Conservation (phyloP, 352 stramenopile species). For the Poterioochromonas sp. region DNA sequence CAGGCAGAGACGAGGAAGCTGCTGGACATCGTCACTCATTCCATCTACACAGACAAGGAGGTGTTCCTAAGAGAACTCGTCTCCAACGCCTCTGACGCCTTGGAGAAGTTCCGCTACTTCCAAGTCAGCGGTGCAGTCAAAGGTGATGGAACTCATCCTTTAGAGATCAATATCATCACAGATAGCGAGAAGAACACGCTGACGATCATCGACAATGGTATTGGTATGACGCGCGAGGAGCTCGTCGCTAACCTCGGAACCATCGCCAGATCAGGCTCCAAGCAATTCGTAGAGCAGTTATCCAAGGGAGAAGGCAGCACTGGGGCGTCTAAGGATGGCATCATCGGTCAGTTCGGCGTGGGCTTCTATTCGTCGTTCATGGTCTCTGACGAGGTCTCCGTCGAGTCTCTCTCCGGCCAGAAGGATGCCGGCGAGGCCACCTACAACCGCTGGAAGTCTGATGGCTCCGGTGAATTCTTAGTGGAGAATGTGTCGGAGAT, state of each 20-base stretch:
- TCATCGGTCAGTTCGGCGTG: conserved; percentile 99
- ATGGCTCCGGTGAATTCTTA: conserved; percentile 63
- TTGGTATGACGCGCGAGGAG: conserved; percentile 95
- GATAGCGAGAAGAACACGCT: conserved; percentile 88
- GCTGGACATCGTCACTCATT: conserved; percentile 96
- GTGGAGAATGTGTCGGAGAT: conserved; percentile 58
- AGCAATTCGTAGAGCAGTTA: conserved; percentile 73
- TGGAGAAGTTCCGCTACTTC: conserved; percentile 96
- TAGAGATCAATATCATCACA: conserved; percentile 92
- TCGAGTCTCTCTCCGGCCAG: conserved; percentile 56
- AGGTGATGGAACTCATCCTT: conserved; percentile 57
- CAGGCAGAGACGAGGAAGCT: conserved; percentile 87
- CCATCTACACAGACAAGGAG: conserved; percentile 99
- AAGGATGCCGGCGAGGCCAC: neutral
- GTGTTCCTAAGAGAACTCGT: conserved; percentile 98
- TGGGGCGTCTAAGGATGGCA: conserved; percentile 45
- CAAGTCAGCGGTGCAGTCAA: conserved; percentile 48
- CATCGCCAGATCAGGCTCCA: conserved; percentile 93
- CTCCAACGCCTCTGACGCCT: conserved; percentile 93
- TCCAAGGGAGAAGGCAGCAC: conserved; percentile 35
- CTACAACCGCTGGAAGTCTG: conserved; percentile 60
- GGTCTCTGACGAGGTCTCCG: conserved; percentile 87
- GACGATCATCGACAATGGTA: conserved; percentile 91
- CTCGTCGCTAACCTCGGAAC: conserved; percentile 95
- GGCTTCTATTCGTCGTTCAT: conserved; percentile 99